Base-by-base conservation (phyloP, 2,329 filamentous ascomycete species). In the Sclerotinia trifoliorum region DNA sequence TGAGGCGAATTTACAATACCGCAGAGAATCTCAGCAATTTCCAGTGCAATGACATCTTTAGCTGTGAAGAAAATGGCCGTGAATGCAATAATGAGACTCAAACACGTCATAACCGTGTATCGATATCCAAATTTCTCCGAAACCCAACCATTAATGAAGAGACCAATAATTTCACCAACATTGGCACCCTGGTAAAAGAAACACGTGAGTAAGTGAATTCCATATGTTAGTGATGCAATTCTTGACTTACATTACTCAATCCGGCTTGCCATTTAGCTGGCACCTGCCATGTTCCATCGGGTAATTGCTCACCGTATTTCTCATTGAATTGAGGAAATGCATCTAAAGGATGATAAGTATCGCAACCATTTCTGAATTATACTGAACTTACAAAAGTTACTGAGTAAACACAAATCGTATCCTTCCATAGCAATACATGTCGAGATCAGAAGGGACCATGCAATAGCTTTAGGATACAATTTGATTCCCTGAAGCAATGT, bases 31-130 rank as follows among this genome's bases (percentile, higher is more conserved):
- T 84, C 80, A 42, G 80, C 83, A 3, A 81, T 80, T 11, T 82
- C 76, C 32, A 84, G 74, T 17, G 80, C 75, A 70, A 80, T 77
- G 26, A 84, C 79, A 55, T 81, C 81, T 60, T 79, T 77, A 4
- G 82, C 82, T 6, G 82, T 83, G 77, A 85, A 84, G 70, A 82
- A 82, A 64, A 85, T 80, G 32, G 82, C 79, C n/a, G 82, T 83
- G 72, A 80, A 81, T 2, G 78, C 80, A 42, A 77, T 78, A 65
- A 84, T 77, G 3, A 71, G 66, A 62, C 71, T 56, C 48, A 77
- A 68, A 8, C 73, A 70, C 5, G 69, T 70, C 26, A 76, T 60
- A 49, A 76, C 71, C 3, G 71, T 48, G 79, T 79, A 73, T 82
- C 81, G 54, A 78, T 72, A 73, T 24, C 73, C 73, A 67, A 82